Percentiles rank a stretch among this genome's conserved stretches.
Evolutionary conservation across 2,329 filamentous ascomycete species (phyloP).

Genomic region (Trichoderma harzianum): DNA sequence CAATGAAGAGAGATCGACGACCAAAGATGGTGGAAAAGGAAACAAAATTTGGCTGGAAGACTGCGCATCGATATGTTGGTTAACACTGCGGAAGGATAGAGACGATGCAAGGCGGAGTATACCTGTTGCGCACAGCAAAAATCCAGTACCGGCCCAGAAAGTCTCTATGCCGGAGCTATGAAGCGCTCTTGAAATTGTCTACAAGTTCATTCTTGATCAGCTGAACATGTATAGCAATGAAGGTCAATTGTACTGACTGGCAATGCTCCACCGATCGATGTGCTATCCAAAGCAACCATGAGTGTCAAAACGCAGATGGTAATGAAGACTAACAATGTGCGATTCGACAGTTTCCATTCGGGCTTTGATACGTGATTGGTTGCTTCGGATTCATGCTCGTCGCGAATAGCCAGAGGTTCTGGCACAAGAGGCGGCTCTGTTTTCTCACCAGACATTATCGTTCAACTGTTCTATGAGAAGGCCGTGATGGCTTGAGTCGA

Average conservation of each 20-base stretch:
- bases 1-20: neutral
- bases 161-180: neutral
- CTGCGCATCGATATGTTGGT: neutral
- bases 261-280: neutral
- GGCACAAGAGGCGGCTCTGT: neutral
- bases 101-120: neutral
- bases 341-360: neutral
- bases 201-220: neutral
- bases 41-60: neutral
- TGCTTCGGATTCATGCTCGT: neutral
- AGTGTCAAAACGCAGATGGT: neutral
- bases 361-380: neutral
- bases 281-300: neutral
- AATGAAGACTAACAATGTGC: neutral
- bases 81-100: neutral
- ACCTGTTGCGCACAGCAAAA: neutral
- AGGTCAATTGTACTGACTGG: neutral
- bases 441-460: neutral
- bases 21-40: neutral
- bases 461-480: neutral
- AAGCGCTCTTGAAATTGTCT: neutral
- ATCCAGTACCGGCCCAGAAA: neutral
- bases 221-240: neutral
- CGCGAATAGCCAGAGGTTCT: neutral
- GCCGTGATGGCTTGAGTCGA: neutral